phyloP scores from a whole-genome alignment of 352 stramenopile species.

The Phytophthora citrophthora region DNA sequence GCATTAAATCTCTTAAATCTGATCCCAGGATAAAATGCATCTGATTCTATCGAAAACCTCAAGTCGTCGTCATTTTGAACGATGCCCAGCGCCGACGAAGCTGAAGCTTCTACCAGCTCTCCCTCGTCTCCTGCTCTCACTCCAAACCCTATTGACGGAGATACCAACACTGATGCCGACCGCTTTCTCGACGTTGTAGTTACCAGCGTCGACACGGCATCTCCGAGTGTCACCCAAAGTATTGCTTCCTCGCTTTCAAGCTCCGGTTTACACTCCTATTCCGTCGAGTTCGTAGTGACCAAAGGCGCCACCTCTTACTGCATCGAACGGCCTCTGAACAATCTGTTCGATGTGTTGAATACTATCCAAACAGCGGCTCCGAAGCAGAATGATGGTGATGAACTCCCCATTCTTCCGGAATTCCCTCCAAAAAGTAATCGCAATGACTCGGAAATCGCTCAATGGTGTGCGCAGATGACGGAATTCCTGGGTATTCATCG shows the following conservation, averaged over 20 bases:
- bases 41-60: too few relatives aligned
- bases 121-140: neutral
- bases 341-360: slow-evolving; percentile 49
- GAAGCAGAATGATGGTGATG: neutral
- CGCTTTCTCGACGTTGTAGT: slow-evolving; percentile 67
- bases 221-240: slow-evolving; percentile 41
- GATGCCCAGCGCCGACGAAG: too few relatives aligned
- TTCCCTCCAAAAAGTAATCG: slow-evolving; percentile 58
- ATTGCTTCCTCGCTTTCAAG: slow-evolving; percentile 49
- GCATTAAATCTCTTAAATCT: too few relatives aligned
- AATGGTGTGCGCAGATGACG: slow-evolving; percentile 76
- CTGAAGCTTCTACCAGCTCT: neutral
- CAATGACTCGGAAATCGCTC: slow-evolving; percentile 60
- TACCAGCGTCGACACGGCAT: slow-evolving; percentile 57
- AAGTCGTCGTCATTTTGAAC: neutral
- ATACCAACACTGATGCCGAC: slow-evolving; percentile 11
- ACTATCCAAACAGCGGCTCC: slow-evolving; percentile 20
- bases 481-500: slow-evolving; percentile 44
- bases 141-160: neutral
- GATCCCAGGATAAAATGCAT: too few relatives aligned
- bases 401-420: slow-evolving; percentile 31
- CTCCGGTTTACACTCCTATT: slow-evolving; percentile 41
- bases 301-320: slow-evolving; percentile 58
- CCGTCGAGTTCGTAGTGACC: slow-evolving; percentile 72
- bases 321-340: slow-evolving; percentile 48